Evolutionary conservation across 2,329 filamentous ascomycete species (phyloP), one percentile per base, ranked within the genome.

Genomic region (Alternaria arbusti): DNA sequence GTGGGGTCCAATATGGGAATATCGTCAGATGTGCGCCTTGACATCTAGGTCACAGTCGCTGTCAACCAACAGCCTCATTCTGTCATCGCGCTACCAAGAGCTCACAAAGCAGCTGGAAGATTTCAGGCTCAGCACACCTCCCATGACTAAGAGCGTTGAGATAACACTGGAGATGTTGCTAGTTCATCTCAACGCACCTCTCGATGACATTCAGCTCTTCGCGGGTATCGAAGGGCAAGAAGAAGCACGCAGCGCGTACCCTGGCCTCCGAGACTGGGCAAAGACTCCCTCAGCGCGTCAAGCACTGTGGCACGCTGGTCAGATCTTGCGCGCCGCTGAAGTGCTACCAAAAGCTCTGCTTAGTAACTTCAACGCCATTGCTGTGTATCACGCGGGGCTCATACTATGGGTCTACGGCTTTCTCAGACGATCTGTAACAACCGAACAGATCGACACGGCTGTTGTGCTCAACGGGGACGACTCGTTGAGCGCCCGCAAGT

Each of bases 331-430:
- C 8, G 85, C 86, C 44, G 89, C 88, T 2, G 86, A 85, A 70
- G 64, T 80, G 51, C 86, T 89, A 51, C 84, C 87, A 0, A 75
- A 80, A 2, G 83, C 84, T 0, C 82, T 86, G 11, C 77, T 92
- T 4, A 86, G 87, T 46, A 88, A 90, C 65, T 92, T 92, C 74
- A 87, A 88, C 65, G 89, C 90, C 0, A 86, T 92, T 7, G 88
- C 87, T 0, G 85, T 92, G 0, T 91, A 92, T 72, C 90, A 92
- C 73, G 89, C 89, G 5, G 85, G 86, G 12, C 81, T 93, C 5
- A 87, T 88, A 0, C 81, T 93, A 44, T 93, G 91, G 91, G 86
- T 86, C 0, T 91, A 90, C 68, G 89, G 89, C 1, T 86, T 92
- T 51, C 76, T 83, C 55, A 80, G 78, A 13, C 78, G 79, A 43